phyloP scores from a whole-genome alignment of 139 green algal species.

The Picochlorum sp. region DNA sequence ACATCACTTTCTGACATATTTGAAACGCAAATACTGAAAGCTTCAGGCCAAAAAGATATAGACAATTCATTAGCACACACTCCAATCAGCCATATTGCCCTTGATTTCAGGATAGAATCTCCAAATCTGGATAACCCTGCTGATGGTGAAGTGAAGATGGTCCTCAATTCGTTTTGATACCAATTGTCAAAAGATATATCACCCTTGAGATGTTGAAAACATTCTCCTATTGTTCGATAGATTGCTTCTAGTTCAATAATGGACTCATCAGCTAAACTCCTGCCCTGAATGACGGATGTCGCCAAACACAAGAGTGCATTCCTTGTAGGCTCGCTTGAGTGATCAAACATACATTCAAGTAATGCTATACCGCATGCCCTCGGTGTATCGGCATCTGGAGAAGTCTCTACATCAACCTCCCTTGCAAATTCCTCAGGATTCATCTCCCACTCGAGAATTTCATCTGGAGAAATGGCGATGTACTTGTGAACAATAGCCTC shows the following conservation, averaged over 20 bases:
- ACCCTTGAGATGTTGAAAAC: slow-evolving; percentile 47
- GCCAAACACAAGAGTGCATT: slow-evolving; percentile 33
- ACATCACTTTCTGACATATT: slow-evolving; percentile 43
- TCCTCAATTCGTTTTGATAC: slow-evolving; percentile 47
- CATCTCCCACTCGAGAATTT: slow-evolving; percentile 58
- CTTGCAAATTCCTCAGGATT: slow-evolving; percentile 35
- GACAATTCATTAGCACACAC: slow-evolving; percentile 52
- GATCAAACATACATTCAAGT: slow-evolving; percentile 65
- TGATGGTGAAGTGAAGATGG: slow-evolving; percentile 20
- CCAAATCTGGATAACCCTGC: slow-evolving; percentile 13
- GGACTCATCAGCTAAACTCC: slow-evolving; percentile 13
- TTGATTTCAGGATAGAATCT: slow-evolving; percentile 32
- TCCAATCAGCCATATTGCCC: slow-evolving; percentile 66
- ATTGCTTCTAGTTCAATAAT: slow-evolving; percentile 51
- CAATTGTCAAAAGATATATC: slow-evolving; percentile 51
- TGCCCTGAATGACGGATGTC: background rate
- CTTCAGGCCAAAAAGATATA: slow-evolving; percentile 31
- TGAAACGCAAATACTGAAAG: slow-evolving; percentile 28
- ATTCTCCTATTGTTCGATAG: slow-evolving; percentile 62
- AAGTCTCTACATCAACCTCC: slow-evolving; percentile 55
- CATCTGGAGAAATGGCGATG: slow-evolving; percentile 51
- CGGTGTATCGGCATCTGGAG: slow-evolving; percentile 62
- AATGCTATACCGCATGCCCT: slow-evolving; percentile 59
- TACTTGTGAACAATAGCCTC: slow-evolving; percentile 57
- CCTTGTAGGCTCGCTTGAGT: slow-evolving; percentile 31